Evolutionary conservation across 2,329 filamentous ascomycete species (phyloP).

Genomic region (Aspergillus intermedius): DNA sequence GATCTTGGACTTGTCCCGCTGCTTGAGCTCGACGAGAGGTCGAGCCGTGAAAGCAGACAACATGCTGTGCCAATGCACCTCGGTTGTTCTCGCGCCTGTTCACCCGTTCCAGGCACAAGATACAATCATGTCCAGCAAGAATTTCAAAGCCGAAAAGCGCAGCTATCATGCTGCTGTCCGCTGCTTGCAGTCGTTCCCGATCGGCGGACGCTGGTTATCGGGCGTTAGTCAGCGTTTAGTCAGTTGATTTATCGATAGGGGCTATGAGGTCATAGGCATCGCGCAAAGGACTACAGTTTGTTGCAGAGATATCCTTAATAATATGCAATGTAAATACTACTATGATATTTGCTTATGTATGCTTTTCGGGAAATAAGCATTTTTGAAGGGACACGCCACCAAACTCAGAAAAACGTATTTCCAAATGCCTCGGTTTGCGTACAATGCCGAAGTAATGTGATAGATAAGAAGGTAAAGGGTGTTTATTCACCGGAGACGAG

Average conservation of each 20-base stretch:
- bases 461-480: neutral
- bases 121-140: conserved; percentile 13
- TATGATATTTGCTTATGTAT: neutral
- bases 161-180: conserved; percentile 9
- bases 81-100: conserved; percentile 11
- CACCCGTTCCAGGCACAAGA: conserved; percentile 5
- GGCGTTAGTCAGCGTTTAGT: conserved; percentile 10
- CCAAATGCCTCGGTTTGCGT: neutral
- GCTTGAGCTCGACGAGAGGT: conserved; percentile 92
- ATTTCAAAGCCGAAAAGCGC: neutral
- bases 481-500: neutral
- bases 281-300: neutral
- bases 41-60: conserved; percentile 95
- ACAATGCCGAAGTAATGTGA: neutral
- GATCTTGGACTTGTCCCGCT: conserved; percentile 93
- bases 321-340: neutral
- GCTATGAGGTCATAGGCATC: conserved; percentile 3
- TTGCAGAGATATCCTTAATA: neutral
- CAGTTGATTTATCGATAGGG: conserved; percentile 1
- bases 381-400: neutral
- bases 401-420: neutral
- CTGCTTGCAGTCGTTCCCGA: neutral
- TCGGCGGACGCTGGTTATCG: conserved; percentile 3
- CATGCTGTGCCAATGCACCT: conserved; percentile 49
- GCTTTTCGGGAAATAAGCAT: neutral